phyloP scores from a whole-genome alignment of 2,329 filamentous ascomycete genomes.

The Pyricularia sp. region DNA sequence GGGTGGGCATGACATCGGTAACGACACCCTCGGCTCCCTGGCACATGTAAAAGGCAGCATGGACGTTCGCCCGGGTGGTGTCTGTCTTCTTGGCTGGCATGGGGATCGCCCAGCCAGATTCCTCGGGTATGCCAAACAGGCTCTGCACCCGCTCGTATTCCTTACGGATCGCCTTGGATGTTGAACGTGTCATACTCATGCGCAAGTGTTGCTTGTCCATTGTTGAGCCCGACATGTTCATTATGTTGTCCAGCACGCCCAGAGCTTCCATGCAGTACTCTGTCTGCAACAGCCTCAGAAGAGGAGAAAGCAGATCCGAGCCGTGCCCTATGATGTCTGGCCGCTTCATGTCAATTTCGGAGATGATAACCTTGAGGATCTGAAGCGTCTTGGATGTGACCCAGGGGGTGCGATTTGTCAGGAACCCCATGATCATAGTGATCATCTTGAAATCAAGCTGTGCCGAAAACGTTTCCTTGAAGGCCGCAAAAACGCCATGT shows the following conservation, averaged over 20 bases:
- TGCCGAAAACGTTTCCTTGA: slow-evolving; percentile 70
- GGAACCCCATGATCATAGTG: slow-evolving; percentile 77
- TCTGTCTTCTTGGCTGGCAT: slow-evolving; percentile 82
- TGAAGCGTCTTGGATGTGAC: slow-evolving; percentile 90
- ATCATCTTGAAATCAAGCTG: slow-evolving; percentile 72
- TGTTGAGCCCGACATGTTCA: slow-evolving; percentile 81
- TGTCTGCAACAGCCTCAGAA: slow-evolving; percentile 79
- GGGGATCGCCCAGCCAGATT: slow-evolving; percentile 91
- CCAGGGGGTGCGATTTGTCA: slow-evolving; percentile 82
- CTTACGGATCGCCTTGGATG: slow-evolving; percentile 74
- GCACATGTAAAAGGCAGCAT: slow-evolving; percentile 92
- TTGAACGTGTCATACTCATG: slow-evolving; percentile 94
- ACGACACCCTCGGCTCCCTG: slow-evolving; percentile 49
- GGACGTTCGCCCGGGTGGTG: slow-evolving; percentile 79
- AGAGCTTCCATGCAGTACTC: slow-evolving; percentile 89
- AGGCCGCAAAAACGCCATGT: slow-evolving; percentile 53
- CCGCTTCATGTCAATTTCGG: slow-evolving; percentile 85
- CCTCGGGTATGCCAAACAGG: slow-evolving; percentile 90
- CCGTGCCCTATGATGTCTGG: slow-evolving; percentile 82
- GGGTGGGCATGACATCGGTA: slow-evolving; percentile 53
- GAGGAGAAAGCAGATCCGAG: slow-evolving; percentile 85
- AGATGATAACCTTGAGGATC: slow-evolving; percentile 71
- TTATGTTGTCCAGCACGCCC: slow-evolving; percentile 85
- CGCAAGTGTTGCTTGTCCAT: slow-evolving; percentile 90
- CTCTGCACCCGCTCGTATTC: slow-evolving; percentile 92